These are phyloP conservation scores for Metschnikowia hibisci DNA, from an alignment of 805 yeast genomes.

Conservation along the genomic window DNA sequence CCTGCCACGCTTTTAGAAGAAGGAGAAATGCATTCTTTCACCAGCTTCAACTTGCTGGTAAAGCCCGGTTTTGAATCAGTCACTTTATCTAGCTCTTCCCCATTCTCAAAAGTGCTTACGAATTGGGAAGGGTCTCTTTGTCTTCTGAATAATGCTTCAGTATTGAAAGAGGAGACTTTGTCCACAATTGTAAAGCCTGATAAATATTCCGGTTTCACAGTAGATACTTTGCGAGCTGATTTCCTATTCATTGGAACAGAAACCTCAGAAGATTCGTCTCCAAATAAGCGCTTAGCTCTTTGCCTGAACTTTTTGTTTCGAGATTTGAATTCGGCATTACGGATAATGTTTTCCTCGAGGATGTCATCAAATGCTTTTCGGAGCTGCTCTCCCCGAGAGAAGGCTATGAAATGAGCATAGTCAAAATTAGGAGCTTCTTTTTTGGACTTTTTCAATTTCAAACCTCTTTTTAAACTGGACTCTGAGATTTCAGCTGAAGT, in stretches of 20 bases:
- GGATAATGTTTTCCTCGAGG: slow-evolving; percentile 8
- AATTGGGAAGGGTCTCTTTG: slow-evolving; percentile 3
- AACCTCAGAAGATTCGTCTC: slow-evolving; percentile 6
- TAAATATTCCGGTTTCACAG: slow-evolving; percentile 14
- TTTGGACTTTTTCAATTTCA: neutral
- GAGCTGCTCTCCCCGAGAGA: slow-evolving; percentile 46
- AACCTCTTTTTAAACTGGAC: slow-evolving; percentile 6
- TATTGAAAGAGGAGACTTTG: slow-evolving; percentile 14
- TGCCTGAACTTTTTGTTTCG: slow-evolving; percentile 1
- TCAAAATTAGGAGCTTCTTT: slow-evolving; percentile 4
- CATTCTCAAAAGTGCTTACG: neutral
- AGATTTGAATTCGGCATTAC: neutral
- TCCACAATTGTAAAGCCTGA: slow-evolving; percentile 12
- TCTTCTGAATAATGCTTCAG: slow-evolving; percentile 6
- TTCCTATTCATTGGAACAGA: slow-evolving; percentile 1
- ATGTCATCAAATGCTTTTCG: slow-evolving; percentile 36
- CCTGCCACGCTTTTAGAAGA: neutral
- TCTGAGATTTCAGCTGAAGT: slow-evolving; percentile 18
- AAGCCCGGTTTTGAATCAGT: neutral
- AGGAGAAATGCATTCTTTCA: slow-evolving; percentile 1
- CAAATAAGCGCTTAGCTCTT: slow-evolving; percentile 8
- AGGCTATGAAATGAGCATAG: slow-evolving; percentile 57
- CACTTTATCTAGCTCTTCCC: neutral
- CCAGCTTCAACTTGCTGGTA: neutral
- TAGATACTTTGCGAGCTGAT: slow-evolving; percentile 6